phyloP scores from a whole-genome alignment of 306 rosid genomes.

The Prinsepia uniflora region DNA sequence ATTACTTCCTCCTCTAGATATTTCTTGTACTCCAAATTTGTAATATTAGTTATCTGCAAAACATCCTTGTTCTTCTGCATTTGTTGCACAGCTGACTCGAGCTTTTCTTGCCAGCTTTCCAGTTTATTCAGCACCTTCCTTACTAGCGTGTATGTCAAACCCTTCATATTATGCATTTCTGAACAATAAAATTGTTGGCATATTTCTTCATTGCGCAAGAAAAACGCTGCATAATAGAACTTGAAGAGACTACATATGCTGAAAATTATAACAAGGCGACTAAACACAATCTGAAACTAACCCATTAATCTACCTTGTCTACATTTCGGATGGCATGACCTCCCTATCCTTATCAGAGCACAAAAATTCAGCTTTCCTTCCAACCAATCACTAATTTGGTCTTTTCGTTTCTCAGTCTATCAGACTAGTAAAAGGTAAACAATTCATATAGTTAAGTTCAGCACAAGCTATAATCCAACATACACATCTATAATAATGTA shows the following conservation, averaged over 20 bases:
- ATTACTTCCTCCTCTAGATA: slow-evolving; percentile 69
- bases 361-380: not conserved
- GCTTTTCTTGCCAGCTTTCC: slow-evolving; percentile 65
- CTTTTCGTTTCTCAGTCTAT: slow-evolving; percentile 13
- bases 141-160: slow-evolving; percentile 55
- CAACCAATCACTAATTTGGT: slow-evolving; percentile 4
- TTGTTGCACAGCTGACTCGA: slow-evolving; percentile 46
- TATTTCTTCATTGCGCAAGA: slow-evolving; percentile 55
- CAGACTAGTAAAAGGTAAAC: slow-evolving; percentile 13
- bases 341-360: slow-evolving; percentile 33
- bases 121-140: slow-evolving; percentile 56
- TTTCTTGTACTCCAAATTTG: slow-evolving; percentile 42
- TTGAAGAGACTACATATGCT: slow-evolving; percentile 55
- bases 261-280: slow-evolving; percentile 62
- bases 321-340: slow-evolving; percentile 53
- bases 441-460: not conserved
- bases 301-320: slow-evolving; percentile 47
- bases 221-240: slow-evolving; percentile 72
- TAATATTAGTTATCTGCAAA: slow-evolving; percentile 28
- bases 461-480: slow-evolving; percentile 1
- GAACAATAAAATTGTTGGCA: slow-evolving; percentile 47
- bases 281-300: slow-evolving; percentile 58
- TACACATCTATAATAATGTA: not conserved
- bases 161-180: slow-evolving; percentile 42
- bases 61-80: slow-evolving; percentile 54